These are phyloP conservation scores for Kazachstania taianensis DNA, from an alignment of 805 yeast genomes.

Conservation along the genomic window DNA sequence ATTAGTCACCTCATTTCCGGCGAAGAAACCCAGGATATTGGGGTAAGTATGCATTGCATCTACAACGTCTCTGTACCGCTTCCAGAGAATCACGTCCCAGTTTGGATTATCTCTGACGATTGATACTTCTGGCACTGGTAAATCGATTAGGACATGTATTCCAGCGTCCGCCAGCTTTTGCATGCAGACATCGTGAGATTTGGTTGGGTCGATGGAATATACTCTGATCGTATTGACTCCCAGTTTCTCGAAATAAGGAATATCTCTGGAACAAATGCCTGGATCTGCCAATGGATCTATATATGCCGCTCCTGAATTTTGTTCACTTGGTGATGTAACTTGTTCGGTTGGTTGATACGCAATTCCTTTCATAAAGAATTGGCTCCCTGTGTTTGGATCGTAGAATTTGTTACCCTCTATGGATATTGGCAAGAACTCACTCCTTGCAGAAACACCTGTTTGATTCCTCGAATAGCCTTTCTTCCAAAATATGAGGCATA, in stretches of 20 bases:
- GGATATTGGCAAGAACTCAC: constrained; percentile 35
- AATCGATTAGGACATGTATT: constrained; percentile 82
- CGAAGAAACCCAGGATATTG: constrained; percentile 87
- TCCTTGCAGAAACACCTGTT: too few relatives aligned
- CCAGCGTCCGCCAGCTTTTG: constrained; percentile 67
- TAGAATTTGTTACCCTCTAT: constrained; percentile 70
- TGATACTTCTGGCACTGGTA: constrained; percentile 75
- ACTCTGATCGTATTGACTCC: constrained; percentile 76
- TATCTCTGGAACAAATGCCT: constrained; percentile 64
- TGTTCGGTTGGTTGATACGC: constrained; percentile 69
- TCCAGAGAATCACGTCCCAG: constrained; percentile 64
- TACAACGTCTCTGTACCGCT: constrained; percentile 72
- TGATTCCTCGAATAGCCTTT: too few relatives aligned
- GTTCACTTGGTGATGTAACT: background rate
- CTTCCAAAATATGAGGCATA: too few relatives aligned
- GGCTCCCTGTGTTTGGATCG: constrained; percentile 59
- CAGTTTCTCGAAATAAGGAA: constrained; percentile 61
- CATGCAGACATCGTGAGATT: constrained; percentile 74
- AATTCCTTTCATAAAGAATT: constrained; percentile 79
- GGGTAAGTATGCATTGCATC: constrained; percentile 69
- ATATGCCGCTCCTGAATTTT: constrained; percentile 21
- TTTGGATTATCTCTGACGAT: constrained; percentile 67
- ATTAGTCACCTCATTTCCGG: constrained; percentile 95
- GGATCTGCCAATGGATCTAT: constrained; percentile 75
- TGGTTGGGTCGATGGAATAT: constrained; percentile 68